A percentile compares a stretch with the other conserved stretches of the same genome.
Evolutionary conservation across 306 rosid species (phyloP).

Genomic region (Psophocarpus tetragonolobus): DNA sequence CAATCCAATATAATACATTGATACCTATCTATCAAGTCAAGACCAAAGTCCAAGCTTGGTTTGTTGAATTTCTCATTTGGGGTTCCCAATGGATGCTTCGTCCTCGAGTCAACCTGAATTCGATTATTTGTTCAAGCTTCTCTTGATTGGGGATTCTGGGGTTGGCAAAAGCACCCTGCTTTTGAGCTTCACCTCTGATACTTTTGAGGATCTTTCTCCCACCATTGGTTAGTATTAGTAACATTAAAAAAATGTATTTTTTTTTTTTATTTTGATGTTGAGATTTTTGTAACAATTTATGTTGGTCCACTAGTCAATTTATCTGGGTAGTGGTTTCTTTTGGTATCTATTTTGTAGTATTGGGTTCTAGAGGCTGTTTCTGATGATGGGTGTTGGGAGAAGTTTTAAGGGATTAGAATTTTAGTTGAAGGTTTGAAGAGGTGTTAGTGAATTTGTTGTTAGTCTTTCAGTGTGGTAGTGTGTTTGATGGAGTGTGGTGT

Average conservation of each 20-base stretch:
- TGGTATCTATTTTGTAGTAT: not conserved
- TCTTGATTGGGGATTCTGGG: constrained; percentile 82
- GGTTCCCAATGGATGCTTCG: constrained; percentile 50
- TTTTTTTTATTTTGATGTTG: not conserved
- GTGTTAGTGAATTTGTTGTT: not conserved
- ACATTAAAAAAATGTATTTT: not conserved
- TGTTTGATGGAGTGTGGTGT: not conserved
- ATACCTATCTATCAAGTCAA: not conserved
- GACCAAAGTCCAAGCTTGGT: not conserved
- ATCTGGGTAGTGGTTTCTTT: not conserved
- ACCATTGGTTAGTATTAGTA: constrained; percentile 63
- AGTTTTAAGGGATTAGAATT: not conserved
- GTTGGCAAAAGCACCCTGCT: constrained; percentile 86
- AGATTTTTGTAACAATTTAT: not conserved
- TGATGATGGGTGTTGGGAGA: not conserved
- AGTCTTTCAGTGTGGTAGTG: not conserved
- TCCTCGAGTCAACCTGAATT: constrained; percentile 60
- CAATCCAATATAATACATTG: not conserved
- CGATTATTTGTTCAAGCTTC: constrained; percentile 79
- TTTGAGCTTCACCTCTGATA: constrained; percentile 65
- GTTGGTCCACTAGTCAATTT: not conserved
- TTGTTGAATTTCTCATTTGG: not conserved
- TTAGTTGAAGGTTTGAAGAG: not conserved
- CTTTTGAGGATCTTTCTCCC: constrained; percentile 82
- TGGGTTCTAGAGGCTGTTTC: not conserved